These are phyloP conservation scores for Chaetomidium leptoderma DNA, from an alignment of 495 filamentous ascomycete genomes.

Conservation along the genomic window DNA sequence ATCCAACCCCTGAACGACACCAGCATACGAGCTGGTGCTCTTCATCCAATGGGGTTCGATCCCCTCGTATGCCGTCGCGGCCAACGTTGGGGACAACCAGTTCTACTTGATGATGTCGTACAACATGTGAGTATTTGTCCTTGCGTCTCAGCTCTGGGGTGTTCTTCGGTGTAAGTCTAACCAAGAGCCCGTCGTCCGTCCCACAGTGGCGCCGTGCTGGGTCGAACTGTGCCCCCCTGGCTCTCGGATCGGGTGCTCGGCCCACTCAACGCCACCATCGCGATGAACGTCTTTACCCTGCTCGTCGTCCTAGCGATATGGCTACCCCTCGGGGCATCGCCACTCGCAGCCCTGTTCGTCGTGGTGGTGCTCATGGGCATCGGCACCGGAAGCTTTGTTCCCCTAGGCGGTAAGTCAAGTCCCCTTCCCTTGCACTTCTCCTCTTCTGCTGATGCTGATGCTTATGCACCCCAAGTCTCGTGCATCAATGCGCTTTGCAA, in stretches of 20 bases:
- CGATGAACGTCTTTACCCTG: conserved; percentile 29
- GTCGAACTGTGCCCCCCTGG: conserved; percentile 28
- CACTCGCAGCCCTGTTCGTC: conserved; percentile 20
- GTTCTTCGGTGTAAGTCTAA: neutral
- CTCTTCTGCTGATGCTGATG: no score
- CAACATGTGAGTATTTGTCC: conserved; percentile 27
- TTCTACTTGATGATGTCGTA: conserved; percentile 33
- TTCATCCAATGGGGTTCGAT: conserved; percentile 35
- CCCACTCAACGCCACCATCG: conserved; percentile 28
- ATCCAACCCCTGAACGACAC: neutral
- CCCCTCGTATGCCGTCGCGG: conserved; percentile 27
- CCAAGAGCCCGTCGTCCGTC: no score
- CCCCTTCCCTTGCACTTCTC: neutral
- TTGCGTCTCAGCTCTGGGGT: no score
- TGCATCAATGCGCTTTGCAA: conserved; percentile 28
- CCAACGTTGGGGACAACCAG: conserved; percentile 24
- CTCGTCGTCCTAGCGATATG: conserved; percentile 22
- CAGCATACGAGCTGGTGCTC: conserved; percentile 31
- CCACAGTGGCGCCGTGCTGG: conserved; percentile 28
- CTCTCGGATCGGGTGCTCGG: conserved; percentile 25
- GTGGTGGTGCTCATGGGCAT: conserved; percentile 28
- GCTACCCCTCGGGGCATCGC: conserved; percentile 25
- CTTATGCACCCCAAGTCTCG: conserved; percentile 17
- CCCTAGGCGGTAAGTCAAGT: conserved; percentile 25
- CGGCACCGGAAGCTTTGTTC: conserved; percentile 31